phyloP scores from a whole-genome alignment of 257 asterid genomes.

The Lithospermum erythrorhizon region DNA sequence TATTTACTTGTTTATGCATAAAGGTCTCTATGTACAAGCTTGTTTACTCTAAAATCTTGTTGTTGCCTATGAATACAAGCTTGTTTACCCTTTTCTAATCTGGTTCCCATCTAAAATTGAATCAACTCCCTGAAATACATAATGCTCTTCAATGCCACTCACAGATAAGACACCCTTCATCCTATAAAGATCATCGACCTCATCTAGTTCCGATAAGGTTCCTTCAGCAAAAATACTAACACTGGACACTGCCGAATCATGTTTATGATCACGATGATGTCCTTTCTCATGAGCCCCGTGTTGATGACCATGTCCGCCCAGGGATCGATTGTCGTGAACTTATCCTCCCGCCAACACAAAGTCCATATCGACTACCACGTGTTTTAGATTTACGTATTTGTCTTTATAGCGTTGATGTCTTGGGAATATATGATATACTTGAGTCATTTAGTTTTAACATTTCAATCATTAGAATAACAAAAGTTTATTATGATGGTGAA shows the following conservation, averaged over 20 bases:
- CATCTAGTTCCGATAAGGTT: conserved; percentile 78
- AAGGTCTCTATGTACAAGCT: background rate
- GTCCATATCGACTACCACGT: conserved; percentile 88
- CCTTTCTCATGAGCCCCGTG: conserved; percentile 63
- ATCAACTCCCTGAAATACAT: conserved; percentile 88
- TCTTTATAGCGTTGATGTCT: conserved; percentile 85
- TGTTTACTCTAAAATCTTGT: conserved; percentile 78
- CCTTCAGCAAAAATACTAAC: conserved; percentile 92
- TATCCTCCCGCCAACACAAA: conserved; percentile 92
- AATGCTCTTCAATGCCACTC: conserved; percentile 62
- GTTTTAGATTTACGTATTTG: conserved; percentile 58
- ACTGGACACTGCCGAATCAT: conserved; percentile 82
- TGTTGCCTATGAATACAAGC: conserved; percentile 79
- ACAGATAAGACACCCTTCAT: conserved; percentile 87
- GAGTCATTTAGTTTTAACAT: too few relatives aligned
- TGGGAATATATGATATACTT: too few relatives aligned
- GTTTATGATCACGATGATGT: conserved; percentile 60
- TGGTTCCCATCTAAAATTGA: conserved; percentile 60
- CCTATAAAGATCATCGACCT: conserved; percentile 86
- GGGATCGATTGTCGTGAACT: conserved; percentile 83
- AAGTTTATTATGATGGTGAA: too few relatives aligned
- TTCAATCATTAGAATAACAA: too few relatives aligned
- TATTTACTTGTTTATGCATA: too few relatives aligned
- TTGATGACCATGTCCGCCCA: conserved; percentile 52
- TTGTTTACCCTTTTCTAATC: conserved; percentile 77